Conservation (phyloP, 768 basidiomycete genomes). For the Rhizopogon vinicolor region DNA sequence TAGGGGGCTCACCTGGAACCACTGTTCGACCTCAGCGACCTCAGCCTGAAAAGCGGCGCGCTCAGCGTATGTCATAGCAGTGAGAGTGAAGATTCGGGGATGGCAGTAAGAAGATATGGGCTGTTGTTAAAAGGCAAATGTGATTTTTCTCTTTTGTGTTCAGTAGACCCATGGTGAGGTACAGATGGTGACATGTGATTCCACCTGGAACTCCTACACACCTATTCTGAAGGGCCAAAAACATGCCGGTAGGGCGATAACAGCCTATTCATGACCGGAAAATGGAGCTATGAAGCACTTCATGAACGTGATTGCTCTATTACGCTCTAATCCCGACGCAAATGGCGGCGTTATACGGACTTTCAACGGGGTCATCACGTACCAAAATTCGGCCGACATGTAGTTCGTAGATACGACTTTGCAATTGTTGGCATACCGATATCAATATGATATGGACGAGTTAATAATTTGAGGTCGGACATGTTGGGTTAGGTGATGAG, state of each 20-base stretch:
- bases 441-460: no score
- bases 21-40: constrained; percentile 80
- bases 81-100: constrained; percentile 6
- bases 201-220: constrained; percentile 10
- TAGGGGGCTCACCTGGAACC: constrained; percentile 76
- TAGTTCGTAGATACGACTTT: neutral
- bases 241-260: neutral
- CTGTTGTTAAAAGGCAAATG: constrained; percentile 1
- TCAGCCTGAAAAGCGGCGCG: constrained; percentile 71
- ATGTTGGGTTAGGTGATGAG: no score
- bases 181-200: constrained; percentile 42
- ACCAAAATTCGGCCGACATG: neutral
- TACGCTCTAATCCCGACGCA: constrained; percentile 19
- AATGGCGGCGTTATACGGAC: constrained; percentile 10
- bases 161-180: neutral
- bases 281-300: neutral
- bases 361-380: constrained; percentile 1
- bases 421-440: neutral
- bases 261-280: neutral
- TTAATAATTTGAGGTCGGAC: no score
- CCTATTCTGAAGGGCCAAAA: neutral
- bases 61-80: constrained; percentile 55
- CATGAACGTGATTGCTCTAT: neutral
- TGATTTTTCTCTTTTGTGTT: neutral
- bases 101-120: constrained; percentile 21